A percentile compares a stretch with the other conserved stretches of the same genome.
Conservation (phyloP, 345 rosid species). For the Barbarea vulgaris region DNA sequence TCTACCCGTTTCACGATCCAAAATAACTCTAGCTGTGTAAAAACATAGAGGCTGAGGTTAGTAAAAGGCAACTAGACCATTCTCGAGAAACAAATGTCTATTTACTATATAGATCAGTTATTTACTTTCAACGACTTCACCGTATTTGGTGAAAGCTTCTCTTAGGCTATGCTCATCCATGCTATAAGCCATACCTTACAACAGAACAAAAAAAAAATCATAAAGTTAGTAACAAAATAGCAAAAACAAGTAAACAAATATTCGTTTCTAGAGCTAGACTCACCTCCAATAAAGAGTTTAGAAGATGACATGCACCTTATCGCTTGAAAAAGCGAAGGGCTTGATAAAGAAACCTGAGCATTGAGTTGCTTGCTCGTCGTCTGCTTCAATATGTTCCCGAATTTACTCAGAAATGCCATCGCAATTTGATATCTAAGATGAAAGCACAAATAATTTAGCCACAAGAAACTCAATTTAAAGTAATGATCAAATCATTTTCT, state of each 20-base stretch:
- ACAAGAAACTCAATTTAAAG: background rate
- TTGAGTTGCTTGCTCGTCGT: conserved; percentile 54
- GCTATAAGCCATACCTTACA: conserved; percentile 68
- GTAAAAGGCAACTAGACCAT: background rate
- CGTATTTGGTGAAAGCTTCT: conserved; percentile 79
- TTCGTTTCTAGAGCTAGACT: background rate
- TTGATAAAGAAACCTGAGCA: conserved; percentile 51
- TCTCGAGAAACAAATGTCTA: conserved; percentile 10
- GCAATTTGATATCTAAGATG: conserved; percentile 7
- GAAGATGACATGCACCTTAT: conserved; percentile 78
- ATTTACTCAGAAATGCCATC: conserved; percentile 87
- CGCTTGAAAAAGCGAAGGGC: conserved; percentile 72
- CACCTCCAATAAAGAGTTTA: conserved; percentile 89
- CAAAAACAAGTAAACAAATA: background rate
- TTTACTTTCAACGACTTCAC: conserved; percentile 78
- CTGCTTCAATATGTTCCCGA: conserved; percentile 74
- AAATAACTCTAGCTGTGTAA: conserved; percentile 73
- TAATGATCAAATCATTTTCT: conserved; percentile 5
- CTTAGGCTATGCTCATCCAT: conserved; percentile 68
- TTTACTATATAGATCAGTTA: background rate
- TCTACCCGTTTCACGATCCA: conserved; percentile 88
- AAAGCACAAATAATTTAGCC: background rate
- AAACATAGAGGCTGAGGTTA: conserved; percentile 8
- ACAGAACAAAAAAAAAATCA: background rate
- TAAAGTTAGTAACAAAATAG: background rate